phyloP scores from a whole-genome alignment of 352 stramenopile species.

The Globisporangium mamillatum region DNA sequence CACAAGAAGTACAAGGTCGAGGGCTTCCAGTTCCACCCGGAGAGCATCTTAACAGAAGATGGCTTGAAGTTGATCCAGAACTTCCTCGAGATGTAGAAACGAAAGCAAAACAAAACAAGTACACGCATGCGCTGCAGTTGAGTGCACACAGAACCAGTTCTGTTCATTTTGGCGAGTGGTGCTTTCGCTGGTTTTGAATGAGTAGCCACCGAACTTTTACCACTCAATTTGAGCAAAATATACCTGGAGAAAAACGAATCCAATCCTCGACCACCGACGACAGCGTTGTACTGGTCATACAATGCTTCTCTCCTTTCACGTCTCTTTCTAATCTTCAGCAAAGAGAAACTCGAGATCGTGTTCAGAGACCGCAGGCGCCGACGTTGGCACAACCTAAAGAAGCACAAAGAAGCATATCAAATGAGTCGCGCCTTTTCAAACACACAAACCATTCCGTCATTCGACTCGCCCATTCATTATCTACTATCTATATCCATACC shows the following conservation, averaged over 20 bases:
- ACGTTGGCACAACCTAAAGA: slow-evolving; percentile 43
- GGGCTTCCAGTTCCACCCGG: slow-evolving; percentile 87
- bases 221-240: slow-evolving; percentile 5
- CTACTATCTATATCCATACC: slow-evolving; percentile 21
- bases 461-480: neutral
- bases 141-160: neutral
- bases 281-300: neutral
- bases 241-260: slow-evolving; percentile 6
- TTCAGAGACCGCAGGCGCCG: slow-evolving; percentile 35
- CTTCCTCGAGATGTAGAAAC: slow-evolving; percentile 81
- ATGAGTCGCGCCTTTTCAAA: neutral
- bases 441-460: too few species aligned
- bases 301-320: neutral
- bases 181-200: neutral
- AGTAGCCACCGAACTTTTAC: neutral
- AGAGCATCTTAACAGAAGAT: slow-evolving; percentile 84
- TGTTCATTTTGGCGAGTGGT: neutral
- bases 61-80: slow-evolving; percentile 85
- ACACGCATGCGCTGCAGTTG: neutral
- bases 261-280: neutral
- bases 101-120: neutral
- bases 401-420: neutral
- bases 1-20: slow-evolving; percentile 87
- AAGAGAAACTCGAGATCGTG: slow-evolving; percentile 73
- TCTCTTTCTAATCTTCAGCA: slow-evolving; percentile 47